These are phyloP conservation scores for Cordyceps fumosorosea DNA, from an alignment of 2,329 filamentous ascomycete species.

Conservation along the genomic window DNA sequence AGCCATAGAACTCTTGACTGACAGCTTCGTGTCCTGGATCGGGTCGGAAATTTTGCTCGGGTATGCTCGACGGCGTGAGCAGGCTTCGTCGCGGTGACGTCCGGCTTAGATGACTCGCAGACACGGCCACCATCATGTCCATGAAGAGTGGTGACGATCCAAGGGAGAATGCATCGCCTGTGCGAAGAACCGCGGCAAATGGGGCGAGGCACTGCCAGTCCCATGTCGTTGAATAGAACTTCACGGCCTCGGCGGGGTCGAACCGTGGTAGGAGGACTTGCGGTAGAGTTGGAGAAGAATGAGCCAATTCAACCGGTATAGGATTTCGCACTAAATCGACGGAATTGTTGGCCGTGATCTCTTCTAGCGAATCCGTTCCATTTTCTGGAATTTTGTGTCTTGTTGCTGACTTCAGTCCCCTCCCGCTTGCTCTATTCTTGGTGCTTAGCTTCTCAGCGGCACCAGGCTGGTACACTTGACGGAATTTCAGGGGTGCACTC, in stretches of 20 bases:
- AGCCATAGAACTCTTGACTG: constrained; percentile 13
- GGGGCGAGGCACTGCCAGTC: background rate
- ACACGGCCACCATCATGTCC: constrained; percentile 10
- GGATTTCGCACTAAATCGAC: background rate
- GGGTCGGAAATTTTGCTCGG: constrained; percentile 2
- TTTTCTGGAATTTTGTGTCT: background rate
- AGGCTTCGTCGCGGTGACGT: constrained; percentile 2
- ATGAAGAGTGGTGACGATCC: background rate
- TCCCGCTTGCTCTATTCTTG: background rate
- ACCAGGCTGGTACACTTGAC: background rate
- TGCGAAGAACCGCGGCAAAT: background rate
- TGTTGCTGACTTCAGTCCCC: background rate
- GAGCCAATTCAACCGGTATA: background rate
- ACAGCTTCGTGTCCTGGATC: constrained; percentile 10
- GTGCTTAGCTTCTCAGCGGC: background rate
- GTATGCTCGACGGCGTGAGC: background rate
- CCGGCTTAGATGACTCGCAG: constrained; percentile 13
- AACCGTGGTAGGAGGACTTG: background rate
- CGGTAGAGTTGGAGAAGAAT: background rate
- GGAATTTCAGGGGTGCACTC: background rate
- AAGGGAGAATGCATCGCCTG: background rate
- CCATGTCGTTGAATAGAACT: constrained; percentile 1
- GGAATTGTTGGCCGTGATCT: background rate
- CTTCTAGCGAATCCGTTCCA: background rate
- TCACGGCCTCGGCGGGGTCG: background rate